Base-by-base conservation (phyloP, 2,329 filamentous ascomycete species). In the Balansia obtecta region DNA sequence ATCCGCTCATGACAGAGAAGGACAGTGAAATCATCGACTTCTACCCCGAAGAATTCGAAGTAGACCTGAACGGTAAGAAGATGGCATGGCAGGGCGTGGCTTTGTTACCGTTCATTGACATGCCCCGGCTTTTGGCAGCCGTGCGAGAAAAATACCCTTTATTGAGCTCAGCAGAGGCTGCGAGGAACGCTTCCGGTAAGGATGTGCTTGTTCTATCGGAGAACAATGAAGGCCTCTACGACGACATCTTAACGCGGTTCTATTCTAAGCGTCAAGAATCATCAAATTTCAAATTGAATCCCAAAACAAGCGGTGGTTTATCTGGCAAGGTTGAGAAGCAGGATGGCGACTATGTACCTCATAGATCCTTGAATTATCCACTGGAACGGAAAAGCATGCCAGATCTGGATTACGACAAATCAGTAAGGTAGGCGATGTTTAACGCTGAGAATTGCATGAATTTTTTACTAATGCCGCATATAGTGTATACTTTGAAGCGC, bases 41-140 rank as follows among this genome's bases (percentile, higher is more conserved):
- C 66, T 98, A 98, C 60, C 94, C 94, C 0, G 86, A 90, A 61
- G 88, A 95, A 22, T 98, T 98, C 59, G 82, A 86, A 15, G 79
- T 97, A 49, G 93, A 98, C 65, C 71, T 97, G 41, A 98, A 98
- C 57, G 93, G 93, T 50, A 97, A 97, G 72, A 98, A 97, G 65
- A 94, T 96, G 70, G 88, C 89, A 0, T 98, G 94, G 93, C 91
- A 97, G 65, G 93, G 93, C 55, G 85, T 98, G 49, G 89, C 88
- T 2, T 73, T 98, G 18, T 75, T 98, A 34, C 93, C 93, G 0
- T 98, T 97, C 65, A 98, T 98, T 60, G 90, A 98, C 60, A 93
- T 95, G 75, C 82, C 84, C 48, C 82, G 90, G 49, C 72, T 98
- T 16, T 73, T 98, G 9, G 75, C 77, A 16, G 91, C 91, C 9